Evolutionary conservation across 1,284 basidiomycete species (phyloP).

Genomic region (Cutaneotrichosporon dermatis): DNA sequence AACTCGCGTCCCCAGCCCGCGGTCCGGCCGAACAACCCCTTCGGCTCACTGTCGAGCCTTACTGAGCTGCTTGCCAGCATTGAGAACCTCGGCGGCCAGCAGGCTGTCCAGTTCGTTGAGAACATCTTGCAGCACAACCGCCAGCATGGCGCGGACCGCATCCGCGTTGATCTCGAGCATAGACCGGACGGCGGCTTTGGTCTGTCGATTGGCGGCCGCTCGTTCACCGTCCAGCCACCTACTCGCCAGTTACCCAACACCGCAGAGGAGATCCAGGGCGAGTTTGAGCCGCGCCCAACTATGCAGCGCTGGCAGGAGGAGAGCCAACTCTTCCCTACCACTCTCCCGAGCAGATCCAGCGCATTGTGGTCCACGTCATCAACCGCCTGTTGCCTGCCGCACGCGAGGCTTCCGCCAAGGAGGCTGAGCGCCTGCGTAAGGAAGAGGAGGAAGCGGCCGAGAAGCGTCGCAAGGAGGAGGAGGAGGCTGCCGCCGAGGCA

Average conservation of each 20-base stretch:
- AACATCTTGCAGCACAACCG: conserved; percentile 54
- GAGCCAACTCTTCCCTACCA: conserved; percentile 71
- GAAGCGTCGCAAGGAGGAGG: conserved; percentile 16
- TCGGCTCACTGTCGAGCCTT: conserved; percentile 49
- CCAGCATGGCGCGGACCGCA: conserved; percentile 22
- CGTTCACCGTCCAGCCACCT: conserved; percentile 50
- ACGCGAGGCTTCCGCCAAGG: conserved; percentile 50
- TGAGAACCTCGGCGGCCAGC: conserved; percentile 74
- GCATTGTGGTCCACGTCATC: conserved; percentile 68
- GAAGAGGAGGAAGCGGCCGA: conserved; percentile 32
- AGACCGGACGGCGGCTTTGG: conserved; percentile 29
- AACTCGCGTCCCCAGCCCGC: conserved; percentile 49
- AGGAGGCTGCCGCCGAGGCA: conserved; percentile 23
- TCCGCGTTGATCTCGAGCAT: conserved; percentile 36
- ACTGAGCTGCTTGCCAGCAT: conserved; percentile 70
- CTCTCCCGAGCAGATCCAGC: conserved; percentile 67
- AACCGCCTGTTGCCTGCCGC: conserved; percentile 78
- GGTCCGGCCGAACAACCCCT: conserved; percentile 51
- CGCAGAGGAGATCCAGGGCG: conserved; percentile 26
- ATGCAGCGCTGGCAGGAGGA: conserved; percentile 89
- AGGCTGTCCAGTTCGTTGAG: conserved; percentile 77
- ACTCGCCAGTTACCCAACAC: conserved; percentile 10
- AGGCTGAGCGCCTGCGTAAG: conserved; percentile 39
- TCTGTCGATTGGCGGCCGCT: conserved; percentile 35
- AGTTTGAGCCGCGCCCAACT: conserved; percentile 65